Percentiles rank a stretch among this genome's conserved stretches.
Conservation (phyloP, 1,284 basidiomycete genomes). For the Ganoderma leucocontextum region DNA sequence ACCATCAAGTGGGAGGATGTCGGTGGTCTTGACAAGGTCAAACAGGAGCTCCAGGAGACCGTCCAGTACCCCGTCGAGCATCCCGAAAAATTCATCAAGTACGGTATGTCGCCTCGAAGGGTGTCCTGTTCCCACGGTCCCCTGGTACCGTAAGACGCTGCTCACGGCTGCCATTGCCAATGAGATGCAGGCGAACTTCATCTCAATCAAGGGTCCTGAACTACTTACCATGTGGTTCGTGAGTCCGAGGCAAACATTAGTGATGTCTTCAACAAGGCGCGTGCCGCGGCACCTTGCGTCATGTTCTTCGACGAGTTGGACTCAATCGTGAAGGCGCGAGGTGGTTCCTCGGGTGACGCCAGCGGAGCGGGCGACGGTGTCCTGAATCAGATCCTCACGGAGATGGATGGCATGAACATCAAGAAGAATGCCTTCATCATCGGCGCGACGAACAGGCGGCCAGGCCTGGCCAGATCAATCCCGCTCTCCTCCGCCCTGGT, state of each 20-base stretch:
- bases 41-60: too few species aligned
- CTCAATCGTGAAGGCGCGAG: conserved; percentile 97
- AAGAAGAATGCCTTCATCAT: conserved; percentile 99
- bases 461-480: conserved; percentile 98
- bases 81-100: conserved; percentile 99
- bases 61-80: too few species aligned
- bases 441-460: conserved; percentile 98
- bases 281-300: conserved; percentile 97
- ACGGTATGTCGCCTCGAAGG: conserved; percentile 99
- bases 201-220: conserved; percentile 97
- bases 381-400: conserved; percentile 95
- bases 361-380: conserved; percentile 98
- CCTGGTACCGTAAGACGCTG: conserved; percentile 96
- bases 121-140: conserved; percentile 96
- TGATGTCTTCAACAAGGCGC: conserved; percentile 99
- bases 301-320: conserved; percentile 99
- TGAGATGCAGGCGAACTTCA: conserved; percentile 99
- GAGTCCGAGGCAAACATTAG: conserved; percentile 99
- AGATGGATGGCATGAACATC: conserved; percentile 99
- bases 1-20: too few species aligned
- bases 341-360: conserved; percentile 83
- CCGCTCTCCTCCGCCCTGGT: conserved; percentile 96
- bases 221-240: conserved; percentile 99
- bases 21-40: too few species aligned
- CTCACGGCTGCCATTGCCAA: conserved; percentile 98